Base-by-base conservation (phyloP, 768 basidiomycete species). In the Russula olivacea region DNA sequence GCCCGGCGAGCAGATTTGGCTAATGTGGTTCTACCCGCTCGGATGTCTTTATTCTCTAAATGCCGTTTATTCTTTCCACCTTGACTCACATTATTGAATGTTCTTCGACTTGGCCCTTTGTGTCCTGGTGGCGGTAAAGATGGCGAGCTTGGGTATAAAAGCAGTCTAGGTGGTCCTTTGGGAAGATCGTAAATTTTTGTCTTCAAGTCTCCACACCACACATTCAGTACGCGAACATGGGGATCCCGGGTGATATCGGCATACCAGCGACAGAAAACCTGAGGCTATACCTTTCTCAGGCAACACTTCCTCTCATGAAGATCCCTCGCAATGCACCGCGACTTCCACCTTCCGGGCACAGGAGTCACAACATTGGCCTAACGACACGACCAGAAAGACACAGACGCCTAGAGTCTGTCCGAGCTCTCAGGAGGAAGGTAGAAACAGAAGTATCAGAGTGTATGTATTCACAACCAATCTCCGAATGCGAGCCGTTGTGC, bases 301-400 rank as follows among this genome's bases (percentile, higher is more conserved):
- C 67, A 23, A 55, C n/a, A 11, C 66, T 67, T 36, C 66, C 66
- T 1, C 58, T 58, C 11, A 58, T 67, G 60, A 61, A 49, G 34
- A 45, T 67, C 17, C 55, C 61, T 48, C 57, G 49, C n/a, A 45
- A 47, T 25, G 66, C 56, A 9, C 66, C 66, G 9, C 36, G 2
- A 30, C 48, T 66, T 36, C 67, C 67, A 41, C 65, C 67, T 14
- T 38, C 60, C 8, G 67, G 67, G 1, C 67, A 68, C 58, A 62
- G 61, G 50, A 62, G 59, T 17, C 67, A 63, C 54, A 64, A 47
- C 41, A 51, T 64, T 14, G 58, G 58, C 11, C 52, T 64, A 17
- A 60, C 48, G 9, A 64, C 63, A 21, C 63, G 63, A 9, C 63
- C 63, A 14, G 63, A 64, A 59, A 64, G 58, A 43, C 36, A 30